These are phyloP conservation scores for Talaromyces islandicus DNA, from an alignment of 2,329 filamentous ascomycete species.

Conservation along the genomic window DNA sequence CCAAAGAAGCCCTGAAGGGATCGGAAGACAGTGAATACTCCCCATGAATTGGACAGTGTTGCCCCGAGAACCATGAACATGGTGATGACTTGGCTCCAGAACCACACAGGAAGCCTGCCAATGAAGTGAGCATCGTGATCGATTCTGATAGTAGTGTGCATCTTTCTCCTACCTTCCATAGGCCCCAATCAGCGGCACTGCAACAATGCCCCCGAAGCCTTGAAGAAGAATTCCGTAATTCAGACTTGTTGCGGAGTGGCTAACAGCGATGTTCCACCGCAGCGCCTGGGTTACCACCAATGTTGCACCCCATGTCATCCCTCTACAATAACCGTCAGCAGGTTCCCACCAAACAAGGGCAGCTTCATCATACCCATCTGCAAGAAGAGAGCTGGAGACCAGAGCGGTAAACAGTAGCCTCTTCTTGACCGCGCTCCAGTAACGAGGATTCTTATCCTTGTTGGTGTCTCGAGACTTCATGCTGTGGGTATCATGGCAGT, in stretches of 20 bases:
- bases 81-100: slow-evolving; percentile 36
- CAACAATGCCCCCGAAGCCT: slow-evolving; percentile 32
- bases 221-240: slow-evolving; percentile 36
- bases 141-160: neutral
- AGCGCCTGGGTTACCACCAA: slow-evolving; percentile 32
- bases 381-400: slow-evolving; percentile 30
- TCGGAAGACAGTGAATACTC: slow-evolving; percentile 34
- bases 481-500: slow-evolving; percentile 14
- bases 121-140: neutral
- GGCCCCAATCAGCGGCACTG: slow-evolving; percentile 33
- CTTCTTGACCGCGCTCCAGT: slow-evolving; percentile 25
- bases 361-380: slow-evolving; percentile 26
- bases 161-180: slow-evolving; percentile 31
- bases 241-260: slow-evolving; percentile 32
- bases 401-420: slow-evolving; percentile 26
- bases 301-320: slow-evolving; percentile 37
- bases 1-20: slow-evolving; percentile 34
- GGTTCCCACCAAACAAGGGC: neutral
- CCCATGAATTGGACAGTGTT: slow-evolving; percentile 32
- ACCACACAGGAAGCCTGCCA: slow-evolving; percentile 34
- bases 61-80: slow-evolving; percentile 36
- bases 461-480: slow-evolving; percentile 13
- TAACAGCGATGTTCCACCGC: slow-evolving; percentile 27
- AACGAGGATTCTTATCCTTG: slow-evolving; percentile 20
- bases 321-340: slow-evolving; percentile 15